Conservation (phyloP, 106 monocot genomes). For the Dioscorea dumetorum region DNA sequence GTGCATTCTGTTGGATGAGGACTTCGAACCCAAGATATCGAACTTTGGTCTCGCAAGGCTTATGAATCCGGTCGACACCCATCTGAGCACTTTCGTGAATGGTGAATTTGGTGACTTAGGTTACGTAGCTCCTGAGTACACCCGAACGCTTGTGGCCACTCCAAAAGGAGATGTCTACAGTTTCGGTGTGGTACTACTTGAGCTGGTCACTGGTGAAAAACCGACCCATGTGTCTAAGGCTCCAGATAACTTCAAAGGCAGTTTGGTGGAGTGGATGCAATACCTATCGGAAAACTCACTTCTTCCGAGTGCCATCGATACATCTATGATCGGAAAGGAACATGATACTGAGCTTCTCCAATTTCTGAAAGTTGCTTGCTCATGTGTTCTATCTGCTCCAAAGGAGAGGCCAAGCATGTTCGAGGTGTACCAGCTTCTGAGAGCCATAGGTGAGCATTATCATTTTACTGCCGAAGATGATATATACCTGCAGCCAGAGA, state of each 20-base stretch:
- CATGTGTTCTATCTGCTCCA: constrained; percentile 51
- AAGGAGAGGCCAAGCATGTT: constrained; percentile 92
- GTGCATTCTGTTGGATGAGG: constrained; percentile 76
- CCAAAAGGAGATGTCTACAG: constrained; percentile 83
- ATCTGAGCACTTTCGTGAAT: constrained; percentile 87
- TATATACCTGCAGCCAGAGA: constrained; percentile 14
- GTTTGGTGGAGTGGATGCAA: constrained; percentile 75
- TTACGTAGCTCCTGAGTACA: constrained; percentile 84
- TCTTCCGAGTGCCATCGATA: constrained; percentile 68
- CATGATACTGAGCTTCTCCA: constrained; percentile 64
- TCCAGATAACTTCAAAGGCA: constrained; percentile 71
- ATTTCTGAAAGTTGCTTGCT: constrained; percentile 64
- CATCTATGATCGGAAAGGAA: constrained; percentile 59
- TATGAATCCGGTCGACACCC: constrained; percentile 92
- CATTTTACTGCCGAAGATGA: constrained; percentile 58
- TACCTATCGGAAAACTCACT: constrained; percentile 58
- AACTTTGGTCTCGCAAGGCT: constrained; percentile 87
- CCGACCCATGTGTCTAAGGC: constrained; percentile 68
- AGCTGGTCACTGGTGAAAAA: constrained; percentile 67
- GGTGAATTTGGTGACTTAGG: constrained; percentile 92
- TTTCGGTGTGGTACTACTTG: constrained; percentile 67
- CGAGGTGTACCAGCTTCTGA: constrained; percentile 77
- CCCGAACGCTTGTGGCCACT: constrained; percentile 73
- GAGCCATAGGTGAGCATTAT: constrained; percentile 71
- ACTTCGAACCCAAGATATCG: constrained; percentile 81